Percentiles rank a stretch among this genome's conserved stretches.
Evolutionary conservation across 2,329 filamentous ascomycete species (phyloP).

Genomic region (Paraconiothyrium brasiliense): DNA sequence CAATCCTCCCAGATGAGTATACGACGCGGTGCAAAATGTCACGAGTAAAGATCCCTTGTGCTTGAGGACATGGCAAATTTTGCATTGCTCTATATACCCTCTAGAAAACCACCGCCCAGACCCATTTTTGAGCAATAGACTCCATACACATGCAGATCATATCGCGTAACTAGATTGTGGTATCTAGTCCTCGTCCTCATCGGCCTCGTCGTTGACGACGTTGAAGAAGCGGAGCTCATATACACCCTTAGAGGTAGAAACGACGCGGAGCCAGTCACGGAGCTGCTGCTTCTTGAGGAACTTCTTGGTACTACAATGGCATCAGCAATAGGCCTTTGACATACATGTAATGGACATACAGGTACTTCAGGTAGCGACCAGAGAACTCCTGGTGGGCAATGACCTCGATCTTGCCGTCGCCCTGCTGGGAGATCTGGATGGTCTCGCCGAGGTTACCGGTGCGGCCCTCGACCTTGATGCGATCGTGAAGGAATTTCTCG

Average conservation of each 20-base stretch:
- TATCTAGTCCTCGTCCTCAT: conserved; percentile 97
- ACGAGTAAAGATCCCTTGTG: background rate
- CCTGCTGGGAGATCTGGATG: conserved; percentile 87
- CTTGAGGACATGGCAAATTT: conserved; percentile 22
- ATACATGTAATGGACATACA: conserved; percentile 68
- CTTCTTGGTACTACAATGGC: conserved; percentile 86
- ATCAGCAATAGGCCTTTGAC: conserved; percentile 22
- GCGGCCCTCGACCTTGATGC: conserved; percentile 99
- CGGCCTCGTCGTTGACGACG: conserved; percentile 97
- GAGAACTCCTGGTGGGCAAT: conserved; percentile 98
- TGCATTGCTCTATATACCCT: conserved; percentile 39
- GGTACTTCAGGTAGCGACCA: conserved; percentile 99
- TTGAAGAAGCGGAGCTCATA: conserved; percentile 99
- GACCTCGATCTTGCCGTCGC: conserved; percentile 98
- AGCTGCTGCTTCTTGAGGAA: conserved; percentile 99
- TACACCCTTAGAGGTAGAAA: conserved; percentile 96
- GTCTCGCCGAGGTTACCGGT: conserved; percentile 97
- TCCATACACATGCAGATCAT: conserved; percentile 33
- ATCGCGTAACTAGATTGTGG: conserved; percentile 22
- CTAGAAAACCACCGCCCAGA: conserved; percentile 29
- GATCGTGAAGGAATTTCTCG: conserved; percentile 99
- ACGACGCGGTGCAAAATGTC: background rate
- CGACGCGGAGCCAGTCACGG: conserved; percentile 99
- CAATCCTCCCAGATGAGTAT: background rate
- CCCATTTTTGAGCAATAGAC: conserved; percentile 29